Percentiles rank a stretch among this genome's conserved stretches.
Conservation (phyloP, 176 grass and related monocot genomes). For the Bolboschoenus planiculmis region DNA sequence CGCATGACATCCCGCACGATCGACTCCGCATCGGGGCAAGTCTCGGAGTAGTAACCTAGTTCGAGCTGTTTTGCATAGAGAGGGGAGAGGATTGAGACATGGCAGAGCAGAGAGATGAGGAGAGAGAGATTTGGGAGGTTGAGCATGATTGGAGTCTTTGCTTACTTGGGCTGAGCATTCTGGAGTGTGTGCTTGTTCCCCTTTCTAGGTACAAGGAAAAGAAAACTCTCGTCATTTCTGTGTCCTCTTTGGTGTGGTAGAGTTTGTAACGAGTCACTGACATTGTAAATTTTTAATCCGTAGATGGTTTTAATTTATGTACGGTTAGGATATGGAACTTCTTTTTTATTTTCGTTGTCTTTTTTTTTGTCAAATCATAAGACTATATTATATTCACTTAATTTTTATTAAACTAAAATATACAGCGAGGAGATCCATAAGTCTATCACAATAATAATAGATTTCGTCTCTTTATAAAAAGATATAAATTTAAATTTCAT, state of each 20-base stretch:
- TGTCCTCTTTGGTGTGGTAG: background rate
- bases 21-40: constrained; percentile 67
- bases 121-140: background rate
- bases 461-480: too few species aligned
- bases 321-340: too few species aligned
- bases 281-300: too few species aligned
- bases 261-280: background rate
- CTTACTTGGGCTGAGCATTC: background rate
- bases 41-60: constrained; percentile 70
- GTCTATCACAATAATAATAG: too few species aligned
- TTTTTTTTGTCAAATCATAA: too few species aligned
- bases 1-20: constrained; percentile 50
- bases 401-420: too few species aligned
- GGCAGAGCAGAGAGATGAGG: constrained; percentile 8
- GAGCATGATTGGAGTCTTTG: constrained; percentile 3
- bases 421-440: too few species aligned
- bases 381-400: too few species aligned
- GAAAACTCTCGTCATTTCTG: background rate
- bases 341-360: too few species aligned
- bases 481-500: too few species aligned
- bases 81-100: background rate
- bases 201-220: constrained; percentile 11
- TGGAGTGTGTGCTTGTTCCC: background rate
- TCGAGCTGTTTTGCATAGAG: constrained; percentile 29
- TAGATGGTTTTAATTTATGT: too few species aligned